phyloP scores from a whole-genome alignment of 768 basidiomycete genomes.

The Collybia mongolica region DNA sequence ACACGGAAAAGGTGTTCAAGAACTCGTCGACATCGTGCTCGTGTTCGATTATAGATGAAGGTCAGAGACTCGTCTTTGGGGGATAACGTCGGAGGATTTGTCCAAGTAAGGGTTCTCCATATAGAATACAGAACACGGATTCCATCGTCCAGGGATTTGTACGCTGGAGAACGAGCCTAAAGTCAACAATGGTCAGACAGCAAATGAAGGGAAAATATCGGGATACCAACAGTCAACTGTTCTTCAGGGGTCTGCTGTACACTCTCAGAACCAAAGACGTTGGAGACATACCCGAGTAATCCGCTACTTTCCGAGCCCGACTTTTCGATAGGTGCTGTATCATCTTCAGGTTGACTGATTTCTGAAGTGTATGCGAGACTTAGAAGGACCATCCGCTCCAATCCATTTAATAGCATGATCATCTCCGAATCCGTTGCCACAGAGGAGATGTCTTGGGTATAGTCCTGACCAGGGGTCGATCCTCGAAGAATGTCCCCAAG shows the following conservation, averaged over 20 bases:
- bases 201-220: neutral
- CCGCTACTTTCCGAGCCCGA: constrained; percentile 55
- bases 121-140: constrained; percentile 75
- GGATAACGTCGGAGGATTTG: constrained; percentile 39
- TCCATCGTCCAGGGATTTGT: constrained; percentile 76
- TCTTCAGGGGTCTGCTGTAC: constrained; percentile 46
- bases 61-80: constrained; percentile 68
- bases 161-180: constrained; percentile 73
- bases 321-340: constrained; percentile 51
- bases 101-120: constrained; percentile 65
- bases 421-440: constrained; percentile 77
- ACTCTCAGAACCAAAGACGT: constrained; percentile 82
- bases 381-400: constrained; percentile 80
- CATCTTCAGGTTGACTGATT: constrained; percentile 51
- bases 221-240: constrained; percentile 50
- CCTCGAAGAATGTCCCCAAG: constrained; percentile 55
- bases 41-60: constrained; percentile 64
- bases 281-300: constrained; percentile 86
- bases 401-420: constrained; percentile 76
- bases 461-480: constrained; percentile 32
- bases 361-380: constrained; percentile 63
- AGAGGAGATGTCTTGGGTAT: constrained; percentile 41
- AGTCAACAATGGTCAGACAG: constrained; percentile 6
- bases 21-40: constrained; percentile 71
- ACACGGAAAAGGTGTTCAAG: constrained; percentile 86